phyloP scores from a whole-genome alignment of 164 flowering plant species.

The Akebia trifoliata region DNA sequence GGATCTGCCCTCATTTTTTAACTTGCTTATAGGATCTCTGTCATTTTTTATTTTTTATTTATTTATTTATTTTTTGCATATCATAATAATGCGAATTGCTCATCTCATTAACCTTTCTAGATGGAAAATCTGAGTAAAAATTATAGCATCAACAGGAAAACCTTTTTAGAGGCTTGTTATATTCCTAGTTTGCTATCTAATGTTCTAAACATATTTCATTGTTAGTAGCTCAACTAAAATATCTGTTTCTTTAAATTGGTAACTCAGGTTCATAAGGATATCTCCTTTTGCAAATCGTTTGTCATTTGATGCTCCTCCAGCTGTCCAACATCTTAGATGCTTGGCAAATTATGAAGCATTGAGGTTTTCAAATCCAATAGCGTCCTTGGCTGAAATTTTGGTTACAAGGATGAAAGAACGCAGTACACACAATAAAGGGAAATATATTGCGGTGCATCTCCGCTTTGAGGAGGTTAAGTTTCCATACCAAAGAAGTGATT shows the following conservation, averaged over 20 bases:
- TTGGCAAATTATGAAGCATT: slow-evolving; percentile 93
- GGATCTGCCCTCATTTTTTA: no score
- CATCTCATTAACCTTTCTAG: no score
- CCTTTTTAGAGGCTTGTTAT: no score
- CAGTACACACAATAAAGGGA: slow-evolving; percentile 65
- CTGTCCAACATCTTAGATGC: slow-evolving; percentile 87
- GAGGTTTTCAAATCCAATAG: slow-evolving; percentile 65
- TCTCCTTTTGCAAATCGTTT: slow-evolving; percentile 97
- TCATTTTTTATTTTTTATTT: no score
- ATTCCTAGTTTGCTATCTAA: no score
- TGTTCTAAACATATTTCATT: no score
- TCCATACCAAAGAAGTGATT: background rate
- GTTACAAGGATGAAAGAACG: slow-evolving; percentile 78
- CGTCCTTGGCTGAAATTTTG: slow-evolving; percentile 54
- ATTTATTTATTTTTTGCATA: no score
- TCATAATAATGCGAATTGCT: no score
- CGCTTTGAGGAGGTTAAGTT: slow-evolving; percentile 88
- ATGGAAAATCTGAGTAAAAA: no score
- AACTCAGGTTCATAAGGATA: slow-evolving; percentile 76
- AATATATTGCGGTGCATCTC: slow-evolving; percentile 90
- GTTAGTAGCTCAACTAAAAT: no score
- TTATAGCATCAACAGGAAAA: no score
- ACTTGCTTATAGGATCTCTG: no score
- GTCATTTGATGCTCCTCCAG: slow-evolving; percentile 84
- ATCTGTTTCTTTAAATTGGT: background rate